Percentiles rank a stretch among this genome's conserved stretches.
Conservation (phyloP, 2,329 filamentous ascomycete species). For the Emergomyces pasteurianus region DNA sequence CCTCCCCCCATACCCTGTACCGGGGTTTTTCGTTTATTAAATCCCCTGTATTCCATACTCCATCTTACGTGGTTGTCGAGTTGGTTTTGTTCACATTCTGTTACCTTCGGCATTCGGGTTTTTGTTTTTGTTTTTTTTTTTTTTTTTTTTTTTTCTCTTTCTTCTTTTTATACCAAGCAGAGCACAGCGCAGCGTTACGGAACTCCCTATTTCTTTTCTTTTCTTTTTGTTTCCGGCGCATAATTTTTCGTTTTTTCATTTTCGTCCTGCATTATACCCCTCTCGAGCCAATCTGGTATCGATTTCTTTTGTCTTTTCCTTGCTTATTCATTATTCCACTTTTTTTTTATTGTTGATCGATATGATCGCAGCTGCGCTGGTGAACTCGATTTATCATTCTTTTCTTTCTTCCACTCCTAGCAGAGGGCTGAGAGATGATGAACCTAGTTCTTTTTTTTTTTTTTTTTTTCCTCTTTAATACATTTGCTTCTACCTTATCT, state of each 20-base stretch:
- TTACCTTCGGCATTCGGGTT: not conserved
- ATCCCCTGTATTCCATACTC: not conserved
- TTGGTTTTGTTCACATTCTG: not conserved
- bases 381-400: not conserved
- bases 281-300: not conserved
- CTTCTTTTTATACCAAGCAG: not conserved
- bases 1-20: too few relatives aligned
- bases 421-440: not conserved
- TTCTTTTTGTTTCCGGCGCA: not conserved
- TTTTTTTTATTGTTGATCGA: not conserved
- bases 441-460: not conserved
- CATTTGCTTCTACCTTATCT: too few relatives aligned
- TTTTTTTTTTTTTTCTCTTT: too few relatives aligned
- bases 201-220: not conserved
- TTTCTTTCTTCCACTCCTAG: not conserved
- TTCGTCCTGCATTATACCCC: not conserved
- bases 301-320: not conserved
- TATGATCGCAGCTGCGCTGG: not conserved
- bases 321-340: not conserved
- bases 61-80: not conserved
- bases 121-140: too few relatives aligned
- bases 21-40: not conserved
- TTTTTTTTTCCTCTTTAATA: not conserved
- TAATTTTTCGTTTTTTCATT: not conserved
- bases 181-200: not conserved